phyloP scores from a whole-genome alignment of 1,284 basidiomycete species.

The Pseudomicrostroma phylloplanum region DNA sequence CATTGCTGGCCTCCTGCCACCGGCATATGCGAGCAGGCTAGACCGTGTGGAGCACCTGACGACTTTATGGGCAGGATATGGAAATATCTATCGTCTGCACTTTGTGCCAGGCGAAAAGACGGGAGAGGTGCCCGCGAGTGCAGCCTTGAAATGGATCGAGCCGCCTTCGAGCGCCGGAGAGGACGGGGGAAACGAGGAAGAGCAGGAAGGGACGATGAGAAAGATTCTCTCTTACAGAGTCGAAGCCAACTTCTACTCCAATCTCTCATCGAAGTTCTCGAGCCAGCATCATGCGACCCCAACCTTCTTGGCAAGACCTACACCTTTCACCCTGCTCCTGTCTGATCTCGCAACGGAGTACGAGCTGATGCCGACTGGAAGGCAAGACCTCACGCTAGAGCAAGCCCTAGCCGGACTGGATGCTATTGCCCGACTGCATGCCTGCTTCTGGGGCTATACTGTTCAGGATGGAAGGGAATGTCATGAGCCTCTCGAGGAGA shows the following conservation, averaged over 20 bases:
- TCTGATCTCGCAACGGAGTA: too few species aligned
- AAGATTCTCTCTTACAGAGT: conserved; percentile 28
- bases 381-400: too few species aligned
- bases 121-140: background rate
- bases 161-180: background rate
- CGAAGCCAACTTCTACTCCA: conserved; percentile 29
- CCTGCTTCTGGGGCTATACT: background rate
- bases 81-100: background rate
- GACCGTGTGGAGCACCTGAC: conserved; percentile 2
- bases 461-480: background rate
- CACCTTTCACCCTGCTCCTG: too few species aligned
- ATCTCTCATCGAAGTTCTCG: conserved; percentile 3
- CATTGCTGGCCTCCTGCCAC: too few species aligned
- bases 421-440: conserved; percentile 14
- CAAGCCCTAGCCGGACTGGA: conserved; percentile 1
- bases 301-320: too few species aligned
- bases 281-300: too few species aligned
- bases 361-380: too few species aligned
- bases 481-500: background rate
- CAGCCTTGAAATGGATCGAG: background rate
- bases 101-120: background rate
- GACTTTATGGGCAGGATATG: conserved; percentile 1
- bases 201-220: conserved; percentile 23
- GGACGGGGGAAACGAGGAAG: conserved; percentile 7
- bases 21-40: background rate